Percentiles rank a stretch among this genome's conserved stretches.
Evolutionary conservation across 768 basidiomycete species (phyloP).

Genomic region (Amanita molliuscula): DNA sequence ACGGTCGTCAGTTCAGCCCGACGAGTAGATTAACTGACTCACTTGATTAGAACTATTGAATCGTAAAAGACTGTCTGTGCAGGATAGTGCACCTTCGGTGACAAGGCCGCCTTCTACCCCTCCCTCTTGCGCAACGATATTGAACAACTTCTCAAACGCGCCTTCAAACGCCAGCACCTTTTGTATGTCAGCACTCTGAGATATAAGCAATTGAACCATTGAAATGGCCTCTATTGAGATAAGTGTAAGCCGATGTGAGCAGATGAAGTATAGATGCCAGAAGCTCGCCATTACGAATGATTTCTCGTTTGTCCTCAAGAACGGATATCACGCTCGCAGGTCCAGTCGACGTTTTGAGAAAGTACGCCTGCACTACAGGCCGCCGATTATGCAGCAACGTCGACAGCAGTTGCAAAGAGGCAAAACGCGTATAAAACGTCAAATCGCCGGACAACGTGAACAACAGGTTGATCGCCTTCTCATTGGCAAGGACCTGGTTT

Average conservation of each 20-base stretch:
- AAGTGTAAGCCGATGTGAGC: neutral
- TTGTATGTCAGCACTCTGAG: slow-evolving; percentile 88
- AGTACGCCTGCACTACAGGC: slow-evolving; percentile 78
- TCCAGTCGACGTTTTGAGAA: slow-evolving; percentile 77
- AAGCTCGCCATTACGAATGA: slow-evolving; percentile 73
- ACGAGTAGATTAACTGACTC: slow-evolving; percentile 10
- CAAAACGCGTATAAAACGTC: slow-evolving; percentile 80
- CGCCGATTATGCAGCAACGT: slow-evolving; percentile 76
- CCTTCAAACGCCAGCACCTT: slow-evolving; percentile 96
- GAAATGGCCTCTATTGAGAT: slow-evolving; percentile 58
- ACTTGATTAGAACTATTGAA: slow-evolving; percentile 96
- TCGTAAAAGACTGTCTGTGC: slow-evolving; percentile 77
- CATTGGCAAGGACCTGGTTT: slow-evolving; percentile 64
- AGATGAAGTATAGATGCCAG: neutral
- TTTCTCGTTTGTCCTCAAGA: slow-evolving; percentile 80
- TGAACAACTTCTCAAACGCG: slow-evolving; percentile 91
- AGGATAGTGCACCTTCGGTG: slow-evolving; percentile 76
- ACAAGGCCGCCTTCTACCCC: slow-evolving; percentile 88
- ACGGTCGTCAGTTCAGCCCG: slow-evolving; percentile 8
- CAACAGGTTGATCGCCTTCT: slow-evolving; percentile 63
- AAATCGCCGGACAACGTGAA: slow-evolving; percentile 66
- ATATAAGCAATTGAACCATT: slow-evolving; percentile 71
- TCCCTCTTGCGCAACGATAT: slow-evolving; percentile 77
- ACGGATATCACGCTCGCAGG: slow-evolving; percentile 61
- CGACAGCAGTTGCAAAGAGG: slow-evolving; percentile 73